Conservation (phyloP, 2,329 filamentous ascomycete species). For the Macroventuria anomochaeta region DNA sequence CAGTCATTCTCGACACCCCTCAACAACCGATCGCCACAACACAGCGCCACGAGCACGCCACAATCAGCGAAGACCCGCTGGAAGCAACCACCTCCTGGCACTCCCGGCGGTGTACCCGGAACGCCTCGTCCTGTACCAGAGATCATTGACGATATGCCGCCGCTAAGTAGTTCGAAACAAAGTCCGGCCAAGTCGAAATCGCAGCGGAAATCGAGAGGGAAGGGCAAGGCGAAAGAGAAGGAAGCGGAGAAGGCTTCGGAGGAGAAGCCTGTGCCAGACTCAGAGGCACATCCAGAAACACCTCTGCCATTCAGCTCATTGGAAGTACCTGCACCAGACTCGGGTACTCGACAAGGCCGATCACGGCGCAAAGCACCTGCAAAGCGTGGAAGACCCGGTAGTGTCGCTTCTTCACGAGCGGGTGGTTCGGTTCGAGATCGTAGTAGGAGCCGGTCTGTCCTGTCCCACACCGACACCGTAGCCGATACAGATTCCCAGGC, state of each 20-base stretch:
- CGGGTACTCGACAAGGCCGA: slow-evolving; percentile 39
- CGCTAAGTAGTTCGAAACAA: slow-evolving; percentile 24
- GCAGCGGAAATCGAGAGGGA: slow-evolving; percentile 35
- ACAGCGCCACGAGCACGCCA: slow-evolving; percentile 35
- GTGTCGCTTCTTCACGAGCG: slow-evolving; percentile 56
- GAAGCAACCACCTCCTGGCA: slow-evolving; percentile 28
- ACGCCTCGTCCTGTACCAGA: slow-evolving; percentile 33
- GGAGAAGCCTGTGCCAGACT: slow-evolving; percentile 21
- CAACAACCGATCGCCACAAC: slow-evolving; percentile 30
- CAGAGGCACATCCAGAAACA: slow-evolving; percentile 20
- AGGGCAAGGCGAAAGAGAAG: slow-evolving; percentile 36
- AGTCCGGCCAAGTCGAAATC: slow-evolving; percentile 32
- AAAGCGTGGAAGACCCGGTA: slow-evolving; percentile 46
- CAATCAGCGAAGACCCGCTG: slow-evolving; percentile 41
- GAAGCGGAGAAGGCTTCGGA: slow-evolving; percentile 23
- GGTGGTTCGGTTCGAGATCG: slow-evolving; percentile 53
- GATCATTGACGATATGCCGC: slow-evolving; percentile 39
- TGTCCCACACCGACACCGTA: slow-evolving; percentile 54
- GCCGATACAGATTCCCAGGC: slow-evolving; percentile 50
- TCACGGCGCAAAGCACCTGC: slow-evolving; percentile 39
- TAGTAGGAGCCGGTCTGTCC: slow-evolving; percentile 58
- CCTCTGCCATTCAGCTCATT: slow-evolving; percentile 19
- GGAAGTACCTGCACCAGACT: slow-evolving; percentile 34
- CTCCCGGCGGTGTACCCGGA: slow-evolving; percentile 22
- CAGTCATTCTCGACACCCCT: slow-evolving; percentile 38